phyloP scores from a whole-genome alignment of 2,329 filamentous ascomycete genomes.

The Cryphonectria carpinicola region DNA sequence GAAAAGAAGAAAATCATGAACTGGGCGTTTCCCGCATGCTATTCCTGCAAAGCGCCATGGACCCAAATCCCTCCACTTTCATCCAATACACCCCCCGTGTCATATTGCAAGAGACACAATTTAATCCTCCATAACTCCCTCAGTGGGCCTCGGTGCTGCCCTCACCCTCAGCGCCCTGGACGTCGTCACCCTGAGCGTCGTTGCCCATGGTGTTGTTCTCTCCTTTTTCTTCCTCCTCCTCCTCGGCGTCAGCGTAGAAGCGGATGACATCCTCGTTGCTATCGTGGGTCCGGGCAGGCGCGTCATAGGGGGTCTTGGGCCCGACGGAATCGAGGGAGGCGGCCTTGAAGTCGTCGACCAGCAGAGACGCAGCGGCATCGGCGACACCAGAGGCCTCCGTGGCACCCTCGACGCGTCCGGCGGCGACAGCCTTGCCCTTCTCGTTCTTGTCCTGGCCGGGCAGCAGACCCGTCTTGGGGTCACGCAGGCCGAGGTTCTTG shows the following conservation, averaged over 20 bases:
- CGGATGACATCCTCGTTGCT: constrained; percentile 25
- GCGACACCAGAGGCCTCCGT: not conserved
- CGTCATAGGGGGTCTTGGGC: constrained; percentile 15
- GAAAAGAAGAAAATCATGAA: not conserved
- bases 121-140: not conserved
- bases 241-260: constrained; percentile 16
- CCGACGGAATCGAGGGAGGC: not conserved
- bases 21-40: not conserved
- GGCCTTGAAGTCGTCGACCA: constrained; percentile 8
- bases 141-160: not conserved
- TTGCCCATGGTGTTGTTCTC: not conserved
- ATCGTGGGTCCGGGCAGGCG: constrained; percentile 7
- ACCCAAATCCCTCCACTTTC: not conserved
- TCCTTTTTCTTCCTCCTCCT: not conserved
- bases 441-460: not conserved
- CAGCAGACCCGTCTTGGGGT: constrained; percentile 3
- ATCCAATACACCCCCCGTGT: constrained; percentile 25
- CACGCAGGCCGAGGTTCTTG: constrained; percentile 42
- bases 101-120: not conserved
- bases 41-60: not conserved
- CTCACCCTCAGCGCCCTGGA: not conserved
- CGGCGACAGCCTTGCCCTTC: not conserved
- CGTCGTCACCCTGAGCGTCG: not conserved
- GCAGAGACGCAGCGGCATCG: not conserved
- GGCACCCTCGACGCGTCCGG: not conserved